Percentiles rank a stretch among this genome's conserved stretches.
These are phyloP conservation scores for Eimeria sp. DNA, from an alignment of 169 alveolate species.

Conservation along the genomic window DNA sequence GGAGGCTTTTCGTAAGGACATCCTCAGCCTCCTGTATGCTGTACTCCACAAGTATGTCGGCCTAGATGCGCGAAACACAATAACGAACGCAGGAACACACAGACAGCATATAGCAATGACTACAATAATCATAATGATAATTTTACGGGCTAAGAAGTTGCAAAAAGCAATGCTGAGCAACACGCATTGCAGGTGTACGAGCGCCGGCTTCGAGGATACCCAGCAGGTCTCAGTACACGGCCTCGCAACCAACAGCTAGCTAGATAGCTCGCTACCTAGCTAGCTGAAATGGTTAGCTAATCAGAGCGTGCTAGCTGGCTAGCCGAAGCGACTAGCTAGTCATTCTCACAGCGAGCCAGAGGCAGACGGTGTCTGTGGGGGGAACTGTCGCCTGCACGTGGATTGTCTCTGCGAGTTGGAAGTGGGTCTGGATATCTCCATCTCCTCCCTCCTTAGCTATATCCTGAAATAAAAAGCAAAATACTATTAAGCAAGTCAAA, in stretches of 20 bases:
- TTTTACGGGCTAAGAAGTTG: background rate
- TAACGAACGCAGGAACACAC: background rate
- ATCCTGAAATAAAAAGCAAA: conserved; percentile 1
- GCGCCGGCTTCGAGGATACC: background rate
- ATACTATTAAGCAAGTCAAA: background rate
- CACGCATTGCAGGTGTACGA: background rate
- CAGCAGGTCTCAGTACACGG: background rate
- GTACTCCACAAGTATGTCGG: conserved; percentile 94
- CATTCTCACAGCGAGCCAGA: conserved; percentile 93
- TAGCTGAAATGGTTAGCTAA: too few relatives aligned
- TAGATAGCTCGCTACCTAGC: background rate
- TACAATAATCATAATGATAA: too few relatives aligned
- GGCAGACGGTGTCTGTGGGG: conserved; percentile 89
- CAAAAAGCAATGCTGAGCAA: background rate
- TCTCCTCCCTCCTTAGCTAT: conserved; percentile 47
- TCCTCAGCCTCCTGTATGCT: conserved; percentile 93
- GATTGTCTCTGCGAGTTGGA: conserved; percentile 90
- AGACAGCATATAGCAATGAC: background rate
- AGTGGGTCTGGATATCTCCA: conserved; percentile 51
- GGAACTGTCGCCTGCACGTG: conserved; percentile 91
- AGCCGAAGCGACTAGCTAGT: background rate
- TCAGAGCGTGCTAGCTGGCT: background rate
- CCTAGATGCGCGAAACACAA: conserved; percentile 84
- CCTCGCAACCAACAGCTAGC: background rate
- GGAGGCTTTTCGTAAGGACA: conserved; percentile 88